phyloP scores from a whole-genome alignment of 1,284 basidiomycete genomes.

The Trichosporon faecale region DNA sequence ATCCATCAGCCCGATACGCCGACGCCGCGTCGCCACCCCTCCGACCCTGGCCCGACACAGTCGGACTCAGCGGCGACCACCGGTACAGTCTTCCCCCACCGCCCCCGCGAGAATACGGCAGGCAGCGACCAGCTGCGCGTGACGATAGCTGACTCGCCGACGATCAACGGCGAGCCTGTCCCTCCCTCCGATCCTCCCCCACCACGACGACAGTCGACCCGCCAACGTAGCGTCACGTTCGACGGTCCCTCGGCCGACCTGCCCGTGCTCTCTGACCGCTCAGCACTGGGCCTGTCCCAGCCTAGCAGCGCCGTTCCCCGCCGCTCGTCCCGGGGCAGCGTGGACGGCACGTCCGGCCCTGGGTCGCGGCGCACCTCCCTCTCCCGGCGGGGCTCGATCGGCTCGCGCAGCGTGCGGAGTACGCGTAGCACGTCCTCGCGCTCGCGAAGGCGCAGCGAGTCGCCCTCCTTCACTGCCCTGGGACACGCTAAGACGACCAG shows the following conservation, averaged over 20 bases:
- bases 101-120: not conserved
- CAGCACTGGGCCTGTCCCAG: not conserved
- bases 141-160: not conserved
- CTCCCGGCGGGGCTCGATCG: slow-evolving; percentile 8
- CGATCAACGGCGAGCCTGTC: not conserved
- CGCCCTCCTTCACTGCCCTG: not conserved
- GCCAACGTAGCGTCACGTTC: slow-evolving; percentile 9
- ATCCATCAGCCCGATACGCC: not conserved
- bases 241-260: not conserved
- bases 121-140: not conserved
- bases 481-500: not conserved
- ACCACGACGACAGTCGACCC: not conserved
- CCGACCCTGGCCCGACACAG: not conserved
- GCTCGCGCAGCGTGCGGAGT: slow-evolving; percentile 3
- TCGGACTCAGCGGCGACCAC: not conserved
- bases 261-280: not conserved
- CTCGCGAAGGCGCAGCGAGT: not conserved
- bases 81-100: not conserved
- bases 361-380: not conserved
- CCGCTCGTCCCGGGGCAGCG: not conserved
- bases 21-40: not conserved
- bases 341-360: not conserved
- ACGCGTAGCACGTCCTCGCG: not conserved
- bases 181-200: not conserved
- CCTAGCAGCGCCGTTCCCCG: not conserved